Base-by-base conservation (phyloP, 305 asterid species). In the Striga hermonthica region DNA sequence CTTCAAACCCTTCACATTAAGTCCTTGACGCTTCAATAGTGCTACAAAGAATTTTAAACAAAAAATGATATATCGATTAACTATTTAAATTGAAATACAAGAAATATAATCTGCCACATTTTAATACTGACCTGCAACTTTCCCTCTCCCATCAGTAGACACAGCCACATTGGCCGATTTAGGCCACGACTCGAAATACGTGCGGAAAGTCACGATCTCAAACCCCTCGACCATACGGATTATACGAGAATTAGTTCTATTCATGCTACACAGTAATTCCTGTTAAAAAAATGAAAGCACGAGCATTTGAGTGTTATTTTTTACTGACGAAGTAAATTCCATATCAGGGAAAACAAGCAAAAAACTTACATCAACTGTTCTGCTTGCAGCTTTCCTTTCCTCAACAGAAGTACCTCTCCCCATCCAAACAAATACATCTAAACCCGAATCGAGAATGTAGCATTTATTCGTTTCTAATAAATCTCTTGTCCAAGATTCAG, bases 1-100 rank as follows among this genome's bases (percentile, higher is more conserved):
- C 89, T 94, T 94, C 84, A 91, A 60, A 63, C 99, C 99, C 81
- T 82, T 94, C 77, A 94, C 98, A 34, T 89, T 82, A 77, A 94
- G 81, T 78, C 99, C 99, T 84, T 87, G 97, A 70, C 96, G 91
- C 85, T 88, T 89, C 71, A 94, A 77, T 72, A 94, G 87, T 60
- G 93, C 99, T 94, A 76, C n/a, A 74, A 67, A 64, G 37, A 60
- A 76, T 39, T 39, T 1, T 64, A 50, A 71, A 71, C 60, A 37
- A 9, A 28, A 66, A 55, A 71, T 69, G 37, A 54, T n/a, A n/a
- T n/a, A n/a, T n/a, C n/a, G n/a, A n/a, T n/a, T n/a, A n/a, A n/a
- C n/a, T n/a, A n/a, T n/a, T n/a, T n/a, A n/a, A n/a, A n/a, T n/a
- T n/a, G n/a, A n/a, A n/a, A n/a, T n/a, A n/a, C 54, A n/a, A 36